Conservation (phyloP, 1,139 yeast genomes). For the Kurtzmaniella quercitrusa region DNA sequence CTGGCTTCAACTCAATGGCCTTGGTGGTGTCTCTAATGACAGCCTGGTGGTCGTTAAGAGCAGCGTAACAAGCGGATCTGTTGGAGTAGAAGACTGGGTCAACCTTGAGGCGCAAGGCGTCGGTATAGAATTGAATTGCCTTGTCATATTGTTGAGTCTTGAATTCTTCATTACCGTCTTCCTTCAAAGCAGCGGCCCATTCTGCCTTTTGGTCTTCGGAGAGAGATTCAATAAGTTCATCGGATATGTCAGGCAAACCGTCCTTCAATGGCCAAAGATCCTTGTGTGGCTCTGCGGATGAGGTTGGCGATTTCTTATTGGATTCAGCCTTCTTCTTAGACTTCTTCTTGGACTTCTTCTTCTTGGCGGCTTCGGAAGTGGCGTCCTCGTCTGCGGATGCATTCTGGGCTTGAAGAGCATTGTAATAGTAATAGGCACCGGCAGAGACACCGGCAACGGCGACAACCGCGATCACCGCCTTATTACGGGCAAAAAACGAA, state of each 20-base stretch:
- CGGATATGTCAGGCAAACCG: slow-evolving; percentile 56
- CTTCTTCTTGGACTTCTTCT: slow-evolving; percentile 30
- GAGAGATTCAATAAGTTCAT: slow-evolving; percentile 44
- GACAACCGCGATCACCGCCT: slow-evolving; percentile 53
- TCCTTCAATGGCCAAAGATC: slow-evolving; percentile 43
- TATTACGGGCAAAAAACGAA: slow-evolving; percentile 51
- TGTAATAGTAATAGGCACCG: slow-evolving; percentile 57
- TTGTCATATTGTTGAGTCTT: slow-evolving; percentile 62
- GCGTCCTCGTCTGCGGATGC: slow-evolving; percentile 14
- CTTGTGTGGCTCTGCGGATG: slow-evolving; percentile 10
- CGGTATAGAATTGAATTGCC: slow-evolving; percentile 75
- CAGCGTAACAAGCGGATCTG: slow-evolving; percentile 92
- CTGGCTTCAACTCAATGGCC: slow-evolving; percentile 83
- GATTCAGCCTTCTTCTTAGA: slow-evolving; percentile 18
- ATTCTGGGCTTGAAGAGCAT: slow-evolving; percentile 26
- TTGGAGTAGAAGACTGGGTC: slow-evolving; percentile 92
- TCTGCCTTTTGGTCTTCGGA: slow-evolving; percentile 55
- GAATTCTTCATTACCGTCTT: slow-evolving; percentile 82
- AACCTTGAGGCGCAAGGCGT: slow-evolving; percentile 67
- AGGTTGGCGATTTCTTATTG: slow-evolving; percentile 12
- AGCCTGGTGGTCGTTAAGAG: slow-evolving; percentile 71
- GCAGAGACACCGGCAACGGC: slow-evolving; percentile 62
- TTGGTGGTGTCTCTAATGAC: slow-evolving; percentile 84
- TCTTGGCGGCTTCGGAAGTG: slow-evolving; percentile 21
- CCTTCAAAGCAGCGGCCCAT: slow-evolving; percentile 77